phyloP scores from a whole-genome alignment of 768 basidiomycete species.

The Clitopilus passeckerianus region DNA sequence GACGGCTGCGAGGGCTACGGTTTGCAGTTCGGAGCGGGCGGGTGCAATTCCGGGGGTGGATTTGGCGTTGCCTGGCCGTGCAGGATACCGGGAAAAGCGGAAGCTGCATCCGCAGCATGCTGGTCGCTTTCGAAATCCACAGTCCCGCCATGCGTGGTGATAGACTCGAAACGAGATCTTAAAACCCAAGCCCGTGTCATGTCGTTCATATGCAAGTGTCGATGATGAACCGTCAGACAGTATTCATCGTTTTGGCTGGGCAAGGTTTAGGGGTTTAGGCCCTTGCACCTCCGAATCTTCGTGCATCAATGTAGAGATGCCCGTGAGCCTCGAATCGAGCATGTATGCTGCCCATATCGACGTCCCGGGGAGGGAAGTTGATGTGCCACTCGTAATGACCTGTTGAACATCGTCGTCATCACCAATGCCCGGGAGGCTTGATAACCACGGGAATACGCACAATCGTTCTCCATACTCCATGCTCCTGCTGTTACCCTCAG shows the following conservation, averaged over 20 bases:
- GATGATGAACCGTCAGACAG: background rate
- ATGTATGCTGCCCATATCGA: constrained; percentile 48
- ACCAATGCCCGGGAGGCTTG: background rate
- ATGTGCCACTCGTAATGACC: constrained; percentile 64
- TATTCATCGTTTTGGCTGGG: background rate
- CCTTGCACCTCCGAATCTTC: constrained; percentile 9
- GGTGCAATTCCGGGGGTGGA: too few relatives aligned
- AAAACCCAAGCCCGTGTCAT: background rate
- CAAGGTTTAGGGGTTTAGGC: background rate
- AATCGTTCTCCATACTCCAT: constrained; percentile 56
- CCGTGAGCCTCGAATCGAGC: constrained; percentile 44
- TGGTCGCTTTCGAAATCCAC: background rate
- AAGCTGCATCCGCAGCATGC: too few relatives aligned
- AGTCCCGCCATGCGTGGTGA: background rate
- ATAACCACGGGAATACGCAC: constrained; percentile 30
- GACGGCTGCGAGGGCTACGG: background rate
- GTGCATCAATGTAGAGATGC: constrained; percentile 42
- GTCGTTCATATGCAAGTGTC: background rate
- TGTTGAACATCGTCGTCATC: constrained; percentile 14
- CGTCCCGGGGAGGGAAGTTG: constrained; percentile 46
- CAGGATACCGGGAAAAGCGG: too few relatives aligned
- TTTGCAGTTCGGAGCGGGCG: too few relatives aligned
- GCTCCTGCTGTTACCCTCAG: constrained; percentile 56
- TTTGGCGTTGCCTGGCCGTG: too few relatives aligned
- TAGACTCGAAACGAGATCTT: background rate